These are phyloP conservation scores for Petunia hybrid DNA, from an alignment of 305 asterid genomes.

Conservation along the genomic window DNA sequence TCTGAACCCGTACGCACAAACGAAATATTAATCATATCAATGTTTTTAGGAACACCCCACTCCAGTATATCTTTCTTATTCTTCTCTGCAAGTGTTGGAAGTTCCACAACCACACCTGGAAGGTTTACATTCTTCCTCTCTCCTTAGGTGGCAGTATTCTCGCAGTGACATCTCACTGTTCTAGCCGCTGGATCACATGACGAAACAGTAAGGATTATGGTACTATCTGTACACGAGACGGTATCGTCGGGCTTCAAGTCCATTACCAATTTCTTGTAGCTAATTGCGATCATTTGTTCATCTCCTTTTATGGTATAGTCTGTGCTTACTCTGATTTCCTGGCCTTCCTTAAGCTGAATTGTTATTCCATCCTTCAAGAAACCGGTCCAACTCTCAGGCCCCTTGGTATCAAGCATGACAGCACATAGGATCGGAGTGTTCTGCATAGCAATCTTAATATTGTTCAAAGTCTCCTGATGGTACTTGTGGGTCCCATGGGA, in stretches of 20 bases:
- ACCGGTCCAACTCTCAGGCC: slow-evolving; percentile 74
- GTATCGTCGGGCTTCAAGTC: slow-evolving; percentile 61
- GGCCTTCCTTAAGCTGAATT: slow-evolving; percentile 62
- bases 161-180: slow-evolving; percentile 61
- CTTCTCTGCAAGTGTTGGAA: slow-evolving; percentile 68
- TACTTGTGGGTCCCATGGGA: slow-evolving; percentile 36
- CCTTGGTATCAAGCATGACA: slow-evolving; percentile 44
- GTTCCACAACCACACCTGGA: slow-evolving; percentile 70
- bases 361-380: slow-evolving; percentile 63
- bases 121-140: slow-evolving; percentile 70
- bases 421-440: slow-evolving; percentile 33
- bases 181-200: slow-evolving; percentile 56
- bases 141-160: slow-evolving; percentile 62
- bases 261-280: slow-evolving; percentile 59
- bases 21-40: slow-evolving; percentile 68
- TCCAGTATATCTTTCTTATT: slow-evolving; percentile 62
- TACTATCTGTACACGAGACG: slow-evolving; percentile 67
- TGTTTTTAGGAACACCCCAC: slow-evolving; percentile 67
- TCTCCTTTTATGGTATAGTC: slow-evolving; percentile 66
- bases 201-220: slow-evolving; percentile 55
- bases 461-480: slow-evolving; percentile 38
- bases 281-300: slow-evolving; percentile 53
- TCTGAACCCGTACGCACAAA: slow-evolving; percentile 75
- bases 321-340: slow-evolving; percentile 56
- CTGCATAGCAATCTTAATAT: slow-evolving; percentile 33